These are phyloP conservation scores for Actinomortierella wolfii DNA, from an alignment of 371 early-diverging fungal species.

Conservation along the genomic window DNA sequence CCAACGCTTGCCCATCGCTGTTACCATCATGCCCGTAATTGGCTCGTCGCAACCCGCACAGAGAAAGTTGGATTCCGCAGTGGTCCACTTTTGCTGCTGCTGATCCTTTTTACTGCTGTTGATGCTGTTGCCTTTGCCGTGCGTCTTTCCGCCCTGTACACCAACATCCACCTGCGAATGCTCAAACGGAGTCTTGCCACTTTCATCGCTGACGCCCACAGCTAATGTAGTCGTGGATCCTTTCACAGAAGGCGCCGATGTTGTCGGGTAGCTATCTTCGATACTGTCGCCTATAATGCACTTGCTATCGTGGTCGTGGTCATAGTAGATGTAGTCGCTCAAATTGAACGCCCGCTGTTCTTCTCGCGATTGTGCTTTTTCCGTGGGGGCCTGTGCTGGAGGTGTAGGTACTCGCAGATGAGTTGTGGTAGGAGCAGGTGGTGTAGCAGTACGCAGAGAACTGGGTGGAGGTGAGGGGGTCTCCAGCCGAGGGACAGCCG, in stretches of 20 bases:
- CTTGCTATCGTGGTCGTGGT: constrained; percentile 24
- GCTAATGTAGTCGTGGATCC: constrained; percentile 1
- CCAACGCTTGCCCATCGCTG: constrained; percentile 71
- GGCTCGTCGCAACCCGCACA: constrained; percentile 61
- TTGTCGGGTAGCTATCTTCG: background rate
- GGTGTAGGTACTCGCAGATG: background rate
- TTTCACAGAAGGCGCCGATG: background rate
- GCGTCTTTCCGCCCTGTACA: too few relatives aligned
- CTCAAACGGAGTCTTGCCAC: constrained; percentile 14
- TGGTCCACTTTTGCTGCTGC: background rate
- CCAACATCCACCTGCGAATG: too few relatives aligned
- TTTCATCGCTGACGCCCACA: constrained; percentile 11
- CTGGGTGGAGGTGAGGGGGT: too few relatives aligned
- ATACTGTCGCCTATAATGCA: constrained; percentile 26
- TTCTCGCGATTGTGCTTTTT: background rate
- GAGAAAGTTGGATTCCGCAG: constrained; percentile 7
- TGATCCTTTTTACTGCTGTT: background rate
- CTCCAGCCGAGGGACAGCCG: too few relatives aligned
- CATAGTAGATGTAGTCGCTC: constrained; percentile 1
- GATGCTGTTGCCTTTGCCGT: background rate
- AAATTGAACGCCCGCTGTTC: background rate
- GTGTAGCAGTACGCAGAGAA: too few relatives aligned
- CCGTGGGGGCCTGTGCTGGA: background rate
- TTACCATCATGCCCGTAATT: constrained; percentile 59
- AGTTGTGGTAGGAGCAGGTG: constrained; percentile 5